phyloP scores from a whole-genome alignment of 139 green algal genomes.

The Coelastrella sp. region DNA sequence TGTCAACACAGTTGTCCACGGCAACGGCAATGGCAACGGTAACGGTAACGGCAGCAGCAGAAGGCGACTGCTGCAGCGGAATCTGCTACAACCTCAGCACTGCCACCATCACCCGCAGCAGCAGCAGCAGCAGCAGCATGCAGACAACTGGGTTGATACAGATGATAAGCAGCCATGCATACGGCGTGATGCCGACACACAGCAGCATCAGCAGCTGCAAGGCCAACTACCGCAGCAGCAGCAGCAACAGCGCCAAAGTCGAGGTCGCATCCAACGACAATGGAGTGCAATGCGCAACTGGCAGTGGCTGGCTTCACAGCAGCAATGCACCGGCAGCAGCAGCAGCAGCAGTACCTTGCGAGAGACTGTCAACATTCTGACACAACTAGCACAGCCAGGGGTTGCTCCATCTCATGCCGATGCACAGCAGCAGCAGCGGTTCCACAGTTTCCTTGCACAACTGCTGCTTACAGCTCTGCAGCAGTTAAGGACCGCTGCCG shows the following conservation, averaged over 20 bases:
- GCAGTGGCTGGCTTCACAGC: conserved; percentile 20
- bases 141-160: no score
- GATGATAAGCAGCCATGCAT: no score
- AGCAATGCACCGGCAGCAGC: conserved; percentile 2
- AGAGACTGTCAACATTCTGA: conserved; percentile 24
- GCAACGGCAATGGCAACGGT: no score
- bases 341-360: neutral
- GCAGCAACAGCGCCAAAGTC: neutral
- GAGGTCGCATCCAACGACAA: neutral
- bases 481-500: conserved; percentile 23
- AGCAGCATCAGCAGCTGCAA: neutral
- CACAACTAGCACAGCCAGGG: conserved; percentile 21
- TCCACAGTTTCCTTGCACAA: neutral
- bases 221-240: neutral
- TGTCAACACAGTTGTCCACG: no score
- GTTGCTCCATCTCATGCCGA: neutral
- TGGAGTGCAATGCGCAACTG: conserved; percentile 13
- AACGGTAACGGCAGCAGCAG: neutral
- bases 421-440: conserved; percentile 23
- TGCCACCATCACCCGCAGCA: neutral
- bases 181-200: no score
- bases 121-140: conserved; percentile 25
- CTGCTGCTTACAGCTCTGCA: conserved; percentile 11
- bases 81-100: neutral
- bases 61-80: neutral